Conservation (phyloP, 306 rosid species). For the Hylodesmum podocarpum region DNA sequence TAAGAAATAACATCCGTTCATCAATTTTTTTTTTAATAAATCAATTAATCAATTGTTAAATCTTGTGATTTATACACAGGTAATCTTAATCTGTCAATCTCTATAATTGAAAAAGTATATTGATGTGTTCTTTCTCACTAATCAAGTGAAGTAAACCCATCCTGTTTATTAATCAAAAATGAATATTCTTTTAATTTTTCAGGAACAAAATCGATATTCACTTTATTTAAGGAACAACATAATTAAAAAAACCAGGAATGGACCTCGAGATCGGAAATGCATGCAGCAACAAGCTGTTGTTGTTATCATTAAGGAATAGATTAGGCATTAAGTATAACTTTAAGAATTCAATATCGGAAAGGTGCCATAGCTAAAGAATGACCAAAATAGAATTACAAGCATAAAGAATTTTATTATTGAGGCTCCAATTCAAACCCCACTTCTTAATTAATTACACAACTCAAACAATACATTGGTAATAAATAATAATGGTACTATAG, state of each 20-base stretch:
- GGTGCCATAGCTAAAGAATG: neutral
- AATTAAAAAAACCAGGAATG: neutral
- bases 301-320: conserved; percentile 6
- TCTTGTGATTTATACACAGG: neutral
- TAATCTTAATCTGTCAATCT: neutral
- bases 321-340: neutral
- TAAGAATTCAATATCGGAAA: neutral
- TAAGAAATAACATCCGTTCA: neutral
- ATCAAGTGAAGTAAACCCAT: neutral
- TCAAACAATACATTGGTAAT: neutral
- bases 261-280: conserved; percentile 9
- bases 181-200: too few relatives aligned
- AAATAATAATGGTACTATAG: neutral
- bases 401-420: neutral
- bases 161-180: neutral
- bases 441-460: conserved; percentile 8
- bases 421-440: neutral
- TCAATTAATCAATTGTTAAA: neutral
- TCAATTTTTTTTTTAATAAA: too few relatives aligned
- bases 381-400: neutral
- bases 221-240: neutral
- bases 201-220: neutral
- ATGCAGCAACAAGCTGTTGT: neutral
- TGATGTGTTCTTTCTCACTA: neutral
- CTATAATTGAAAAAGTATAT: neutral